Conservation (phyloP, 1,284 basidiomycete genomes). For the Boletus albobrunnescens region DNA sequence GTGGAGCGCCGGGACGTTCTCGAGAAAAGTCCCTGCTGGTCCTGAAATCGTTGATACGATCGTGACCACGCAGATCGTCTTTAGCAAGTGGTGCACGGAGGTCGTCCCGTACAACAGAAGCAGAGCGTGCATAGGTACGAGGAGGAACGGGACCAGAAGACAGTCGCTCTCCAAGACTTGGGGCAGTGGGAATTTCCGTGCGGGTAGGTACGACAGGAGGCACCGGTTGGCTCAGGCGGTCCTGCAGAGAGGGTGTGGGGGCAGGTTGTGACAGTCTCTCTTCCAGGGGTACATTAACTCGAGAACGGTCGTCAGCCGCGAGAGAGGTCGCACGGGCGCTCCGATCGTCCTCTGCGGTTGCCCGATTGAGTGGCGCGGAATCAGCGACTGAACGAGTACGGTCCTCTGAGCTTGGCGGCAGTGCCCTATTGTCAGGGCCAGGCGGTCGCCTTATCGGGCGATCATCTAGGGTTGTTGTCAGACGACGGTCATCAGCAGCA, state of each 20-base stretch:
- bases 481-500: constrained; percentile 21
- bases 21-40: constrained; percentile 34
- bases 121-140: constrained; percentile 23
- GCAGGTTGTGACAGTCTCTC: constrained; percentile 36
- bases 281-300: constrained; percentile 31
- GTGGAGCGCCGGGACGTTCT: constrained; percentile 24
- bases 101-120: constrained; percentile 35
- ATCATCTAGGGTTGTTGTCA: constrained; percentile 27
- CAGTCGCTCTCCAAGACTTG: constrained; percentile 42
- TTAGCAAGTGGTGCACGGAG: constrained; percentile 28
- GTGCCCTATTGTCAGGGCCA: constrained; percentile 15
- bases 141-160: constrained; percentile 29
- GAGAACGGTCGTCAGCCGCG: constrained; percentile 30
- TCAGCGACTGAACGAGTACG: constrained; percentile 18
- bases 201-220: constrained; percentile 19
- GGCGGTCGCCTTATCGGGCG: constrained; percentile 26
- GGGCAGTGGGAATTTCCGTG: constrained; percentile 26
- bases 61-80: constrained; percentile 25
- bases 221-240: constrained; percentile 34
- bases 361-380: constrained; percentile 10
- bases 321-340: constrained; percentile 15
- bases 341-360: constrained; percentile 26
- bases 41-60: constrained; percentile 30
- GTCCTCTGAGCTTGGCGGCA: constrained; percentile 18
- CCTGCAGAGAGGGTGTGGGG: constrained; percentile 34